Conservation (phyloP, 805 yeast genomes). For the Yamadazyma nakazawae region DNA sequence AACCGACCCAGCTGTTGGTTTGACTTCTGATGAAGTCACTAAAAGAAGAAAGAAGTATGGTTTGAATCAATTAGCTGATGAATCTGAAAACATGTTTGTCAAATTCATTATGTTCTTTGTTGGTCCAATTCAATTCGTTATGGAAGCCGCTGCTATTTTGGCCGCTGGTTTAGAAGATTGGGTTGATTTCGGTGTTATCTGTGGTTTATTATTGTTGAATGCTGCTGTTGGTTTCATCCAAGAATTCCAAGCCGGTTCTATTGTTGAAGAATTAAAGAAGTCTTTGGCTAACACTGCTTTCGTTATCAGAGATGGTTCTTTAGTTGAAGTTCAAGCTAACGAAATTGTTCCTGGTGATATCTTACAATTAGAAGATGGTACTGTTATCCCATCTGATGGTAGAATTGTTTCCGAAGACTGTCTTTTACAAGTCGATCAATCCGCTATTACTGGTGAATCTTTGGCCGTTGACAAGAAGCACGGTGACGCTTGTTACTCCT, state of each 20-base stretch:
- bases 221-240: conserved; percentile 95
- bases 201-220: conserved; percentile 80
- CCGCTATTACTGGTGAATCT: conserved; percentile 97
- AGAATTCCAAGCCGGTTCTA: conserved; percentile 97
- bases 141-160: conserved; percentile 94
- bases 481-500: conserved; percentile 87
- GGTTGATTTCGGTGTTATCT: conserved; percentile 98
- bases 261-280: conserved; percentile 94
- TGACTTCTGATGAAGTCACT: conserved; percentile 70
- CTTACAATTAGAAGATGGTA: conserved; percentile 88
- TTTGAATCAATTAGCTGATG: conserved; percentile 88
- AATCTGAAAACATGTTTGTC: conserved; percentile 70
- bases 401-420: conserved; percentile 81
- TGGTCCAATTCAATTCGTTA: conserved; percentile 95
- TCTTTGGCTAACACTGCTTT: conserved; percentile 88
- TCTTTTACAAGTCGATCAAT: conserved; percentile 90
- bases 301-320: conserved; percentile 78
- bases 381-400: conserved; percentile 91
- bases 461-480: conserved; percentile 88
- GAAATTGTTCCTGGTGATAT: conserved; percentile 96
- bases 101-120: conserved; percentile 85
- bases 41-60: conserved; percentile 90
- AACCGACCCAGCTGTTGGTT: conserved; percentile 78
- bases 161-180: conserved; percentile 97
- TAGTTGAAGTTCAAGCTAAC: conserved; percentile 71